Base-by-base conservation (phyloP, 345 rosid genomes). In the Adansonia digitata region DNA sequence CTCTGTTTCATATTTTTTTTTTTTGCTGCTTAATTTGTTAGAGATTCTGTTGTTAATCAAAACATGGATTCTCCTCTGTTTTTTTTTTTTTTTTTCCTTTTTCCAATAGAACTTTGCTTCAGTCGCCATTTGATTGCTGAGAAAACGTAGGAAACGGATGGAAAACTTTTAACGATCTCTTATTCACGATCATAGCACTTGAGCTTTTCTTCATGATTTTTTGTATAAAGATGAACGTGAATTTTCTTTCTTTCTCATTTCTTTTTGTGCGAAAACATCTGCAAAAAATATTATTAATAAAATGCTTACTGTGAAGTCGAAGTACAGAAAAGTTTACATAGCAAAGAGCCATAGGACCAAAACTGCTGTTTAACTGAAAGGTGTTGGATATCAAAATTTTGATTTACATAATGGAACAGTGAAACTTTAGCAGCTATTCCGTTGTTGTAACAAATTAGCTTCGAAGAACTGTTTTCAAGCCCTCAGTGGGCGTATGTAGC, bases 381-480 rank as follows among this genome's bases (percentile, higher is more conserved):
- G n/a, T n/a, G n/a, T n/a, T n/a, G n/a, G n/a, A 27, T 12, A 26
- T 2, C 34, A 11, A 57, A 12, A 12, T 26, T 56, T 24, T 57
- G 4, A 26, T 26, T 57, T 57, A 26, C 34, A 57, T 27, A 57
- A 11, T 56, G 34, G 61, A 56, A 29, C 26, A 5, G 6, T 46
- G n/a, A 53, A 0, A 56, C 4, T 26, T 27, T 57, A 26, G 35
- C 39, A 60, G 18, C 20, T 29, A 60, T 29, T 57, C 39, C 65
- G 31, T 14, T 71, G 77, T 69, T 73, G 77, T 14, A 29, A 60
- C 39, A 60, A 14, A 60, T 29, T 81, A 53, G 75, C 83, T 74
- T 81, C 78, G 13, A 88, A 73, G 74, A 77, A 84, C 63, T 72
- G 86, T 71, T 82, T 90, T 94, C 97, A 90, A 51, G 86, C 84